Conservation (phyloP, 257 asterid genomes). For the Plectranthus barbatus region DNA sequence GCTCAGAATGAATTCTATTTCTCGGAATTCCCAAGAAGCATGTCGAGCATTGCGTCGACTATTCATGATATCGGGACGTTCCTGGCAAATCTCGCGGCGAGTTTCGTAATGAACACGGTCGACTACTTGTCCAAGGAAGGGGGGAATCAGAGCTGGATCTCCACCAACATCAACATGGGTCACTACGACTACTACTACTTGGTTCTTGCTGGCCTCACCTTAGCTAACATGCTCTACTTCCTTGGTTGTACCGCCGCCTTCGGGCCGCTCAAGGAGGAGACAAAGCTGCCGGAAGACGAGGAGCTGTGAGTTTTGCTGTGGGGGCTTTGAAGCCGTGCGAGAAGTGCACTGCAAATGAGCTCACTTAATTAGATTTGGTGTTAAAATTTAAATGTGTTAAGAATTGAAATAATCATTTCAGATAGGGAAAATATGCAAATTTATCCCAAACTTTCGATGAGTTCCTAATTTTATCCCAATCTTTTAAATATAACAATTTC, state of each 20-base stretch:
- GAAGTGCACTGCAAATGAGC: too few species aligned
- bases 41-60: constrained; percentile 62
- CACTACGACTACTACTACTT: constrained; percentile 58
- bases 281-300: constrained; percentile 7
- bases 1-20: constrained; percentile 61
- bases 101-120: constrained; percentile 36
- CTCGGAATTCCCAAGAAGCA: constrained; percentile 54
- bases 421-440: too few species aligned
- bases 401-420: too few species aligned
- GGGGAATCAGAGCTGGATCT: constrained; percentile 57
- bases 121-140: constrained; percentile 28
- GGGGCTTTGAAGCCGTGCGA: too few species aligned
- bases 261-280: constrained; percentile 34
- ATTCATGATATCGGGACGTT: constrained; percentile 31
- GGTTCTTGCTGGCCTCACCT: constrained; percentile 48
- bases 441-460: too few species aligned
- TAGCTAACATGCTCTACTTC: constrained; percentile 43
- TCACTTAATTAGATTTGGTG: too few species aligned
- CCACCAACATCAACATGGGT: constrained; percentile 53
- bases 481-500: too few species aligned
- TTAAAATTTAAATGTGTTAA: too few species aligned
- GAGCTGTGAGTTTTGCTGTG: not conserved
- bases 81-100: constrained; percentile 41
- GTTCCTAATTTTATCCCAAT: too few species aligned
- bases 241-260: constrained; percentile 41